Evolutionary conservation across 805 yeast genomes (phyloP).

Genomic region (Candida saitoana): DNA sequence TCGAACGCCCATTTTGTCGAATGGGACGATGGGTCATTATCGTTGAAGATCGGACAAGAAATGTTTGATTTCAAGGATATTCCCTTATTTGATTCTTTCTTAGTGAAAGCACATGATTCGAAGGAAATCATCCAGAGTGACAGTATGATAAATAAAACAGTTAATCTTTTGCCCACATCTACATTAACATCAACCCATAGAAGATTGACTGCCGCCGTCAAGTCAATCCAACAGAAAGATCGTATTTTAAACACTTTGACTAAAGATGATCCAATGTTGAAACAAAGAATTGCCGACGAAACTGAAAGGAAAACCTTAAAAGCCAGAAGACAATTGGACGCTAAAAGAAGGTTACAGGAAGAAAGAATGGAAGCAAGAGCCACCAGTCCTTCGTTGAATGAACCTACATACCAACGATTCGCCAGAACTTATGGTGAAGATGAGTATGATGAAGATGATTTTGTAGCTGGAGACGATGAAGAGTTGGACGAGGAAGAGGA

Average conservation of each 20-base stretch:
- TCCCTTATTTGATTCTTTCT: conserved; percentile 64
- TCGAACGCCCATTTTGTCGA: conserved; percentile 85
- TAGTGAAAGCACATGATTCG: conserved; percentile 66
- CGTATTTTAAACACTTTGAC: conserved; percentile 51
- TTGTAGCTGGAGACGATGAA: conserved; percentile 32
- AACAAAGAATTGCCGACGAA: conserved; percentile 63
- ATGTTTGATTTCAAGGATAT: conserved; percentile 71
- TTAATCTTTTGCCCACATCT: conserved; percentile 85
- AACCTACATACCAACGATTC: conserved; percentile 36
- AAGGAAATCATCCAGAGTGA: conserved; percentile 70
- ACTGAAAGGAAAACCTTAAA: conserved; percentile 54
- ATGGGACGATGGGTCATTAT: conserved; percentile 91
- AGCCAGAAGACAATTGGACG: conserved; percentile 63
- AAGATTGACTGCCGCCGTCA: conserved; percentile 69
- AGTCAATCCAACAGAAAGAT: conserved; percentile 44
- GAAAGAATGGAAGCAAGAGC: conserved; percentile 51
- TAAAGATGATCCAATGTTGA: conserved; percentile 65
- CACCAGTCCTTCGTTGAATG: conserved; percentile 28
- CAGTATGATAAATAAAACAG: conserved; percentile 56
- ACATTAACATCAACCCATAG: conserved; percentile 82
- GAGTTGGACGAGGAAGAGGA: conserved; percentile 31
- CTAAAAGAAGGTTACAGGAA: conserved; percentile 52
- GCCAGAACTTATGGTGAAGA: conserved; percentile 34
- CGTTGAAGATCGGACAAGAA: conserved; percentile 84
- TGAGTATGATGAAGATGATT: conserved; percentile 30